phyloP scores from a whole-genome alignment of 768 basidiomycete genomes.

The Pisolithus orientalis region DNA sequence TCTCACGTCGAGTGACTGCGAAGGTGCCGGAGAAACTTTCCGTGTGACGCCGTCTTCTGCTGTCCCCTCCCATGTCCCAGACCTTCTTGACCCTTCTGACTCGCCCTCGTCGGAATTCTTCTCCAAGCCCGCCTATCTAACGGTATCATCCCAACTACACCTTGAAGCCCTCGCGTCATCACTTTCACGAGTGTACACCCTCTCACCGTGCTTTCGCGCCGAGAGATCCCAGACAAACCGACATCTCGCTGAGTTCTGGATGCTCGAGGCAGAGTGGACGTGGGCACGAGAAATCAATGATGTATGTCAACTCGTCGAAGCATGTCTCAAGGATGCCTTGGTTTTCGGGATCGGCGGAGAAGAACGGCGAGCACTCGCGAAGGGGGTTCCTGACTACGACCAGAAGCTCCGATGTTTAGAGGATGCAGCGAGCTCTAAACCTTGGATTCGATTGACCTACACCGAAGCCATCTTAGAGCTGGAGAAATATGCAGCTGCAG shows the following conservation, averaged over 20 bases:
- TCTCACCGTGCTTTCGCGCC: conserved; percentile 92
- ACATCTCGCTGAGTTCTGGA: conserved; percentile 98
- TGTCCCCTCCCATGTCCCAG: conserved; percentile 6
- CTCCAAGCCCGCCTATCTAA: conserved; percentile 70
- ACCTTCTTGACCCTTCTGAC: conserved; percentile 8
- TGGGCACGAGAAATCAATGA: conserved; percentile 43
- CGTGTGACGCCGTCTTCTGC: conserved; percentile 41
- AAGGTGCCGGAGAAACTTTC: conserved; percentile 94
- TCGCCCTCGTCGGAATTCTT: conserved; percentile 53
- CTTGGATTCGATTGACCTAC: conserved; percentile 77
- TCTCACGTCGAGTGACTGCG: conserved; percentile 87
- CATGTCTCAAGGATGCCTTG: conserved; percentile 39
- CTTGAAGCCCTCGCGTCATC: conserved; percentile 81
- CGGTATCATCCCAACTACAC: conserved; percentile 94
- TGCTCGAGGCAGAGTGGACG: conserved; percentile 95
- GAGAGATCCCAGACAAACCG: conserved; percentile 82
- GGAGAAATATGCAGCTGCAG: conserved; percentile 25
- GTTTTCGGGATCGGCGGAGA: conserved; percentile 28
- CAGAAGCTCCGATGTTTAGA: conserved; percentile 30
- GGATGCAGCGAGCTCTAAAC: conserved; percentile 28
- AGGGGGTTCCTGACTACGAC: conserved; percentile 27
- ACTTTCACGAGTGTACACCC: conserved; percentile 80
- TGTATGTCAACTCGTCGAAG: conserved; percentile 54
- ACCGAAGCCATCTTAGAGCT: conserved; percentile 66
- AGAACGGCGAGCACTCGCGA: conserved; percentile 28